Base-by-base conservation (phyloP, 2,329 filamentous ascomycete genomes). In the Nothophoma quercina region DNA sequence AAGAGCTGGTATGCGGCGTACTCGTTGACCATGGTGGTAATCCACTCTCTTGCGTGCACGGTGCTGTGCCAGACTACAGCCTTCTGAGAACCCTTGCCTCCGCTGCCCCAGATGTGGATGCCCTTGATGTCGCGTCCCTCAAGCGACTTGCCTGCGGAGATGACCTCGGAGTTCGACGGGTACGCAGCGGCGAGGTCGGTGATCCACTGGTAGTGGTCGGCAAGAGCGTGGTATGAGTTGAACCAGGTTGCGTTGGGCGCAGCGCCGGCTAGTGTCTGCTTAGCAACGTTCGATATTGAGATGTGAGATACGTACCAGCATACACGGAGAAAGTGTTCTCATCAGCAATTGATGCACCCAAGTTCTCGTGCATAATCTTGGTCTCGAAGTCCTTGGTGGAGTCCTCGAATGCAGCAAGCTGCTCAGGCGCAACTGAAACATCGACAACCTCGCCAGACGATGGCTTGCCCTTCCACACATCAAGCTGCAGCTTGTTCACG, bases 11-110 rank as follows among this genome's bases (percentile, higher is more conserved):
- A 74, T 1, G 71, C 69, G 1, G 72, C 65, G 30, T 74, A 75
- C 36, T 75, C 72, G 10, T 68, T 68, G 5, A 62, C 60, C 68
- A 71, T 71, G 23, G 68, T 71, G 10, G 68, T 67, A 25, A 71
- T 68, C 72, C 72, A 75, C 55, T 75, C 72, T 53, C 72, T 64
- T 4, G 72, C 72, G 36, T 75, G 72, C 10, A 75, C 72, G 3
- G 71, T 75, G 16, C 68, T 68, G 51, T 75, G 72, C 69, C 70
- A 71, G 3, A 75, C 69, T 21, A 75, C 65, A 16, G 62, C 71
- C 51, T 67, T 65, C 59, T 74, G 60, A 8, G 69, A 72, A 9
- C 69, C 70, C 45, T 74, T 74, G 34, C 71, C 72, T 6, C 70
- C 69, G 23, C 58, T 69, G 15, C 72, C 72, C 69, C 69, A 75